Percentiles rank a stretch among this genome's conserved stretches.
Evolutionary conservation across 2,329 filamentous ascomycete genomes (phyloP).

Genomic region (Rachicladosporium sp.): DNA sequence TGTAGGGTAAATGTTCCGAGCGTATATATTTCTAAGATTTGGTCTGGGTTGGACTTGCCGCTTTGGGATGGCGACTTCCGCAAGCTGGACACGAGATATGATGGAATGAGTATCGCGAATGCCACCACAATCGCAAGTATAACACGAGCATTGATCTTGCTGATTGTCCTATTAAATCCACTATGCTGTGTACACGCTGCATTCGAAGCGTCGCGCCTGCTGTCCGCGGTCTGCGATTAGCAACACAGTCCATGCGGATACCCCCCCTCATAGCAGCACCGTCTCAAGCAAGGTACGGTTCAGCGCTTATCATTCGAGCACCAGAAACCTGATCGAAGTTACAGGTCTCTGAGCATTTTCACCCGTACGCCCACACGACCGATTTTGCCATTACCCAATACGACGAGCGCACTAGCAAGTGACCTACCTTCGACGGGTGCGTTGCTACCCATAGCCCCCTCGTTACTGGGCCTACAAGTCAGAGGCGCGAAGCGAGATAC

Average conservation of each 20-base stretch:
- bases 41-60: not conserved
- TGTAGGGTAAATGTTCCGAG: not conserved
- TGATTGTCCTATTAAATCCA: too few species aligned
- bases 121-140: not conserved
- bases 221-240: constrained; percentile 2
- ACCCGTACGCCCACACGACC: constrained; percentile 11
- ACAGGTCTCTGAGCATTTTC: constrained; percentile 13
- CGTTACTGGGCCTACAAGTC: constrained; percentile 27
- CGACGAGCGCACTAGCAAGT: constrained; percentile 4
- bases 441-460: constrained; percentile 12
- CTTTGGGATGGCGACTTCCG: not conserved
- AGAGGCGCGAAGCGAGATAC: constrained; percentile 41
- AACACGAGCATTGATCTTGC: too few species aligned
- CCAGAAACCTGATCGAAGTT: not conserved
- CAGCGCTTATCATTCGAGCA: not conserved
- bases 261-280: constrained; percentile 2
- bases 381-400: constrained; percentile 3
- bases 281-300: constrained; percentile 2
- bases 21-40: not conserved
- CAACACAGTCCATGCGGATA: constrained; percentile 3
- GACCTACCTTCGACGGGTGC: constrained; percentile 8
- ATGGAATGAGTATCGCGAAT: not conserved
- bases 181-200: constrained; percentile 11
- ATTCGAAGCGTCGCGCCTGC: constrained; percentile 6
- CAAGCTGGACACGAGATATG: not conserved